These are phyloP conservation scores for Brachypodium distachyon DNA, from an alignment of 202 grass and related monocot species.

Conservation along the genomic window DNA sequence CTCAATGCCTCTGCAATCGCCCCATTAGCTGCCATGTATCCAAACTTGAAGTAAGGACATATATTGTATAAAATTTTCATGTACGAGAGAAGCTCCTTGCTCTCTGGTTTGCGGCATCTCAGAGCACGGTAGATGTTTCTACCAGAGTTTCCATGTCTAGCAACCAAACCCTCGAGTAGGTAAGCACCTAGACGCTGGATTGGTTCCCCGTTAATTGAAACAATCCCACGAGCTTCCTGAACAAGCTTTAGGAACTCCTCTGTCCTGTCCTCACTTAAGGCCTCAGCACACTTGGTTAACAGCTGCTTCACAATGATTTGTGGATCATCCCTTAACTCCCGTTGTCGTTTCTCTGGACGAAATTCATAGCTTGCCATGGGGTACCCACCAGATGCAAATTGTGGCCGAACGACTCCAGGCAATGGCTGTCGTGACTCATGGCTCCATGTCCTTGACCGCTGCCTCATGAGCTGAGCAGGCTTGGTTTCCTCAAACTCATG, in stretches of 20 bases:
- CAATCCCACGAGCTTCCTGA: constrained; percentile 46
- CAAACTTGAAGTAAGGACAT: constrained; percentile 98
- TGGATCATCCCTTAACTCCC: constrained; percentile 51
- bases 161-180: constrained; percentile 89
- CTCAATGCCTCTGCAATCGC: constrained; percentile 87
- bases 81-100: constrained; percentile 92
- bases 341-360: constrained; percentile 62
- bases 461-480: constrained; percentile 38
- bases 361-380: constrained; percentile 37
- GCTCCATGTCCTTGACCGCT: constrained; percentile 66
- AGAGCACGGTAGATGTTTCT: constrained; percentile 80
- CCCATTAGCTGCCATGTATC: constrained; percentile 96
- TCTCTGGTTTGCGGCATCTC: constrained; percentile 64
- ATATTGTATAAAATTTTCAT: constrained; percentile 89
- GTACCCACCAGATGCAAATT: constrained; percentile 33
- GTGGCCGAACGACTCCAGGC: constrained; percentile 20
- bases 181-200: constrained; percentile 89
- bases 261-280: constrained; percentile 59
- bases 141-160: constrained; percentile 74
- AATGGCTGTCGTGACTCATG: constrained; percentile 37
- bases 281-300: constrained; percentile 63
- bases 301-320: constrained; percentile 54
- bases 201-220: constrained; percentile 84
- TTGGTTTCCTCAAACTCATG: constrained; percentile 46
- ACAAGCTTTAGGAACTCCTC: constrained; percentile 70